Evolutionary conservation across 2,329 filamentous ascomycete species (phyloP).

Genomic region (Penicillium expansum): DNA sequence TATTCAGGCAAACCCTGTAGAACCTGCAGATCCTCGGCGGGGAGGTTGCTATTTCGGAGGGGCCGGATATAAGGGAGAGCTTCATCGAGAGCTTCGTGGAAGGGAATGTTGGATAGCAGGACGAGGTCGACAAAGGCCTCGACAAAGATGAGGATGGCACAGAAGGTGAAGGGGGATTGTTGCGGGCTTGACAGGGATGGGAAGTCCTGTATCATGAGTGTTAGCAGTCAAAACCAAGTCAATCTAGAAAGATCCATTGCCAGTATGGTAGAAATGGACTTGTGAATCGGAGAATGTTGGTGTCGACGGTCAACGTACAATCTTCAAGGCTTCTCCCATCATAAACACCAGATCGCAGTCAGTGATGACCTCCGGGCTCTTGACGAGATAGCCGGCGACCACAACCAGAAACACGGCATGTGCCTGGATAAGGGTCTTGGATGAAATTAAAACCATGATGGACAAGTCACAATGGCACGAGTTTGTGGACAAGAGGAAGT

Average conservation of each 20-base stretch:
- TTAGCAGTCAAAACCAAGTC: conserved; percentile 2
- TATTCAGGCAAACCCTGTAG: conserved; percentile 23
- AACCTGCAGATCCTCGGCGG: conserved; percentile 23
- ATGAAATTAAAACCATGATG: conserved; percentile 76
- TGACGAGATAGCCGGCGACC: conserved; percentile 78
- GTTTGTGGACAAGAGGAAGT: neutral
- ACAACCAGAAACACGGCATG: conserved; percentile 82
- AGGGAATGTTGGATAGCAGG: conserved; percentile 54
- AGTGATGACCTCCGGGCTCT: conserved; percentile 66
- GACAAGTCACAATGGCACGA: neutral
- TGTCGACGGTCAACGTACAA: conserved; percentile 54
- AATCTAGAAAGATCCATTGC: neutral
- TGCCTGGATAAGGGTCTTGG: conserved; percentile 74
- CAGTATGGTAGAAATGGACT: neutral
- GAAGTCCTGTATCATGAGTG: conserved; percentile 41
- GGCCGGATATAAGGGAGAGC: conserved; percentile 42
- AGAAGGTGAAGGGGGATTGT: conserved; percentile 62
- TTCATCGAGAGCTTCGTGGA: conserved; percentile 66
- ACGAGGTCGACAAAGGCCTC: conserved; percentile 64
- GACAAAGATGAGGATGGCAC: conserved; percentile 68
- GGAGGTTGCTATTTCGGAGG: conserved; percentile 23
- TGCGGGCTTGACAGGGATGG: conserved; percentile 65
- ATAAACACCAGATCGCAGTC: conserved; percentile 79
- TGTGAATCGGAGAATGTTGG: neutral
- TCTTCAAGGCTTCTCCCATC: conserved; percentile 76